Percentiles rank a stretch among this genome's conserved stretches.
Conservation (phyloP, 1,284 basidiomycete species). For the Tranzscheliella williamsii region DNA sequence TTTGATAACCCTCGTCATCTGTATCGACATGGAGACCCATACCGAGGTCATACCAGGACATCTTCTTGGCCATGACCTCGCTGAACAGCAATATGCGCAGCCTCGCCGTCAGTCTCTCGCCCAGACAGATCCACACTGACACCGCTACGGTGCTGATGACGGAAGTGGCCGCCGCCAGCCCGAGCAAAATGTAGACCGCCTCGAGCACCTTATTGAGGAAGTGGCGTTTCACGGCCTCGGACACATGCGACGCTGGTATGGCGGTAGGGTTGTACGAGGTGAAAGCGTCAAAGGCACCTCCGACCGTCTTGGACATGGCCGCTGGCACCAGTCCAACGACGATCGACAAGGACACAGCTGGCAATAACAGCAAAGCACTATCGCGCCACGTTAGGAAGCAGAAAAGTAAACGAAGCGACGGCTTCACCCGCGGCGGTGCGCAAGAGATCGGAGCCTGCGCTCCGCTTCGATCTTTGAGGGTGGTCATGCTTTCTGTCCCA, state of each 20-base stretch:
- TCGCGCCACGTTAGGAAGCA: constrained; percentile 33
- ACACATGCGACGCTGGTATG: constrained; percentile 60
- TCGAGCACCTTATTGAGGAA: constrained; percentile 65
- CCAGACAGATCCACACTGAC: constrained; percentile 82
- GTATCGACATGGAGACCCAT: constrained; percentile 48
- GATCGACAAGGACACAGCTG: constrained; percentile 73
- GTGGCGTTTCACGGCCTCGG: constrained; percentile 67
- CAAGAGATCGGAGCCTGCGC: too few species aligned
- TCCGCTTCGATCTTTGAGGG: too few species aligned
- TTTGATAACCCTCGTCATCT: too few species aligned
- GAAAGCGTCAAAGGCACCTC: constrained; percentile 81
- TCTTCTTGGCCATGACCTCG: constrained; percentile 72
- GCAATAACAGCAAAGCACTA: constrained; percentile 64
- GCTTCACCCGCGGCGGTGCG: too few species aligned
- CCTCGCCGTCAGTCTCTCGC: constrained; percentile 76
- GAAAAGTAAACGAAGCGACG: constrained; percentile 43
- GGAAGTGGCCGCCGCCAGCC: constrained; percentile 73
- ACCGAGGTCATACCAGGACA: constrained; percentile 64
- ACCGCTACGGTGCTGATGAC: constrained; percentile 75
- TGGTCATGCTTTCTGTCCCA: too few species aligned
- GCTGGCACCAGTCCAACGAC: constrained; percentile 79
- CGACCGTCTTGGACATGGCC: constrained; percentile 89
- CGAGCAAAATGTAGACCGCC: constrained; percentile 71
- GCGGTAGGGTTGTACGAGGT: constrained; percentile 65
- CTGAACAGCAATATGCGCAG: constrained; percentile 74